Evolutionary conservation across 352 stramenopile species (phyloP).

Genomic region (Pythium dissotocum): DNA sequence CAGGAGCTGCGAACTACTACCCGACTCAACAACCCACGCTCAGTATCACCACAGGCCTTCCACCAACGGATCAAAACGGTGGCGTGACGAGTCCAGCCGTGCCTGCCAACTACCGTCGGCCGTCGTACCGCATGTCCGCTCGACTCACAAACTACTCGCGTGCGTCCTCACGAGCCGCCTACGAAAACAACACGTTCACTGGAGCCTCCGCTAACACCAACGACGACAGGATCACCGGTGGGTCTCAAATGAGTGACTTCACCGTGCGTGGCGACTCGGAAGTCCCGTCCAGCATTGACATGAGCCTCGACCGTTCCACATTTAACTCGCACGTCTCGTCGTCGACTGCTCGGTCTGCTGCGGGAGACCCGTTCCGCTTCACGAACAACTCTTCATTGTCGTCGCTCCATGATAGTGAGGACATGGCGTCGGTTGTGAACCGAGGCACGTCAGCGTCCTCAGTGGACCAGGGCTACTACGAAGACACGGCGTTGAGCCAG

Average conservation of each 20-base stretch:
- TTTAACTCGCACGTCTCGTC: conserved; percentile 22
- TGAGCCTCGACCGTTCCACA: conserved; percentile 9
- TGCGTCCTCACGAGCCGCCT: conserved; percentile 14
- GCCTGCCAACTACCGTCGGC: conserved; percentile 22
- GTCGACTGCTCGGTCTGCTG: neutral
- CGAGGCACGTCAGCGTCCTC: conserved; percentile 27
- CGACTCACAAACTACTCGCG: conserved; percentile 20
- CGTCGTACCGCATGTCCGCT: conserved; percentile 12
- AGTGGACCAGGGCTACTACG: conserved; percentile 26
- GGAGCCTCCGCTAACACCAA: conserved; percentile 1
- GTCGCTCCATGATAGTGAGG: conserved; percentile 28
- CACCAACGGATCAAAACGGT: conserved; percentile 7
- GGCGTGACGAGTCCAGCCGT: conserved; percentile 20
- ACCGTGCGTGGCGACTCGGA: conserved; percentile 8
- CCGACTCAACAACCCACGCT: conserved; percentile 12
- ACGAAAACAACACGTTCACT: conserved; percentile 7
- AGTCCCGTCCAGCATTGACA: conserved; percentile 2
- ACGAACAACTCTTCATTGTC: conserved; percentile 42
- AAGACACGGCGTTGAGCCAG: conserved; percentile 30
- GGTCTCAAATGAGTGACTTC: conserved; percentile 14
- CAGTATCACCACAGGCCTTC: conserved; percentile 18
- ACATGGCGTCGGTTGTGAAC: conserved; percentile 23
- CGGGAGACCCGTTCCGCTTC: conserved; percentile 37
- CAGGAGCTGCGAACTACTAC: conserved; percentile 26
- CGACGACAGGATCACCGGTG: neutral